These are phyloP conservation scores for Ustilago cynodontis DNA, from an alignment of 1,284 basidiomycete species.

Conservation along the genomic window DNA sequence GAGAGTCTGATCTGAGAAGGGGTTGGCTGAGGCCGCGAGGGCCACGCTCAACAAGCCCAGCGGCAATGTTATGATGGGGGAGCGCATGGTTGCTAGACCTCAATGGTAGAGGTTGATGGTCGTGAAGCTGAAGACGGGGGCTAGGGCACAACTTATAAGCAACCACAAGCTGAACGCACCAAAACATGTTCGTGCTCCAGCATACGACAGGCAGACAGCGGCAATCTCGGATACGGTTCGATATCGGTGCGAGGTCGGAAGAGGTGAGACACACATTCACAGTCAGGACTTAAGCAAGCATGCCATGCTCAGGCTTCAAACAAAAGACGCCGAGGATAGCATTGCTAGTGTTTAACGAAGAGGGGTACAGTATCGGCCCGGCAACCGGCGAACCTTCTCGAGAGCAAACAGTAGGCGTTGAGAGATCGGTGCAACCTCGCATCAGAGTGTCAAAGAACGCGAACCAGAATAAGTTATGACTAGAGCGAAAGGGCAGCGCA, in stretches of 20 bases:
- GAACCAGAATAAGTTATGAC: no score
- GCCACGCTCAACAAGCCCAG: slow-evolving; percentile 2
- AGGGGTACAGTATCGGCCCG: background rate
- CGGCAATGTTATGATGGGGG: background rate
- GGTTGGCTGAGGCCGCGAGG: background rate
- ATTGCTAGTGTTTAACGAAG: background rate
- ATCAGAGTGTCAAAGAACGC: no score
- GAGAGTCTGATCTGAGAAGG: background rate
- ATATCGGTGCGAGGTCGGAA: background rate
- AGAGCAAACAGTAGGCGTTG: background rate
- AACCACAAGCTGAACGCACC: background rate
- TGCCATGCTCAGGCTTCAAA: no score
- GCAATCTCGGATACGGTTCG: background rate
- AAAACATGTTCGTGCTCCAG: background rate
- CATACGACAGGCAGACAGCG: background rate
- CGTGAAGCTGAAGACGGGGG: background rate
- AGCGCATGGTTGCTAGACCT: slow-evolving; percentile 8
- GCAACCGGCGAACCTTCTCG: background rate
- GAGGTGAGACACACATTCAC: no score
- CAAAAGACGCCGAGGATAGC: background rate
- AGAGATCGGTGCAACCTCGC: background rate
- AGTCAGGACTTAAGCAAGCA: no score
- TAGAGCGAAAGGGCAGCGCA: no score
- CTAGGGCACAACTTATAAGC: background rate
- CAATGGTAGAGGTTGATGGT: background rate